Base-by-base conservation (phyloP, 78 protist genomes). In the Neovahlkampfia damariscottae region DNA sequence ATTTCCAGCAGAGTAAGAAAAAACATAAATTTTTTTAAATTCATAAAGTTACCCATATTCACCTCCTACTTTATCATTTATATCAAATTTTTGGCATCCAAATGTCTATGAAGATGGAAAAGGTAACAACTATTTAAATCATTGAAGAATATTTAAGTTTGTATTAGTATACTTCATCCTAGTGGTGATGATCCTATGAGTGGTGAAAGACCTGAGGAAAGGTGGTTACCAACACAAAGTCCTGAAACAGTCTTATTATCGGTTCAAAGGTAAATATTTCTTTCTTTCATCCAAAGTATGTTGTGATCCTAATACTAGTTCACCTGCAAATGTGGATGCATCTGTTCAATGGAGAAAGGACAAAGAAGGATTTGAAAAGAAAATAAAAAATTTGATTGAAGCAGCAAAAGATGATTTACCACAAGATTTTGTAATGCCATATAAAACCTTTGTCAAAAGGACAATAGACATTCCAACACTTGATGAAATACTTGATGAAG, bases 321-420 rank as follows among this genome's bases (percentile, higher is more conserved):
- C 72, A 5, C 87, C 87, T 2, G 87, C 87, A 27, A 83, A 83
- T 19, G 41, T 83, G 1, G 87, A 83, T 40, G 82, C 82, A 28
- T 66, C 75, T 10, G 79, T 76, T 40, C 5, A 59, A 50, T 76
- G 68, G 41, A 29, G 79, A 29, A 76, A 76, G 68, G n/a, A 76
- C 68, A 1, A 5, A 28, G 35, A 3, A 10, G 38, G 7, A 8
- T 76, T 29, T 70, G 9, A 29, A 28, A 4, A 31, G 32, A 27
- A 39, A 2, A 5, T 5, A 34, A 3, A 2, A 10, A n/a, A 41
- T 41, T 3, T 59, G 50, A 70, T 31, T 8, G 68, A 76, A 29
- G 66, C 59, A 29, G 75, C 79, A 1, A 5, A 28, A 38, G 5
- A 3, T 2, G 32, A 41, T 9, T 50, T 76, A 27, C 79, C 79